Evolutionary conservation across 495 filamentous ascomycete species (phyloP), one percentile per base, ranked within the genome.

Genomic region (Mycothermus thermophilus): DNA sequence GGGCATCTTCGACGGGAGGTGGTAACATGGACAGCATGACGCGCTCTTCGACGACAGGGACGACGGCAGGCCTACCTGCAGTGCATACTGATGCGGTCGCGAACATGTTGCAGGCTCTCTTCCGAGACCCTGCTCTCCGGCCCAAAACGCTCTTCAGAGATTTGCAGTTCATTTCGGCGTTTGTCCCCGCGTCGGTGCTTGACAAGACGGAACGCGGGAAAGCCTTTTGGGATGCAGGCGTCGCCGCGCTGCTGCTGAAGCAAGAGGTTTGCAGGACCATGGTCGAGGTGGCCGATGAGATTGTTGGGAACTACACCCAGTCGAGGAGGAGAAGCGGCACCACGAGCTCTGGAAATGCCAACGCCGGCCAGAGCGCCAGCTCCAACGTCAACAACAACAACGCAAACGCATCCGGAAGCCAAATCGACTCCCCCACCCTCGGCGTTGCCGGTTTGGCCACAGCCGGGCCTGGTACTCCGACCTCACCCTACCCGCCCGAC

Each of bases 111-210:
- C 77, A 86, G 35, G 67, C 72, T 5, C 71, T 97, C 11, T 84
- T 97, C 55, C 71, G 78, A 27, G 73, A 84, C 47, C 57, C 72
- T 4, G 70, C 79, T 9, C 69, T 88, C 37, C 79, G 90, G 28
- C 88, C 90, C 1, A 83, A 80, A 57, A 88, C 88, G 0, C 67
- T 97, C 1, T 96, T 94, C 65, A 82, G 90, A 18, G 90, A 97
- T 51, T 61, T 97, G 7, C 90, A 97, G 50, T 94, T 83, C 51
- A 93, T 97, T 44, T 84, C 88, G 3, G 77, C 90, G 0, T 93
- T 97, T 49, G 79, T 95, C 16, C 81, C 90, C 5, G 62, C 76
- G 7, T 68, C 76, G 5, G 74, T 81, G 6, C 68, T 97, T 9
- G 86, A 90, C 60, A 80, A 82, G 43, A 88, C 79, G 0, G 80